phyloP scores from a whole-genome alignment of 306 rosid species.

The Geum urbanum region DNA sequence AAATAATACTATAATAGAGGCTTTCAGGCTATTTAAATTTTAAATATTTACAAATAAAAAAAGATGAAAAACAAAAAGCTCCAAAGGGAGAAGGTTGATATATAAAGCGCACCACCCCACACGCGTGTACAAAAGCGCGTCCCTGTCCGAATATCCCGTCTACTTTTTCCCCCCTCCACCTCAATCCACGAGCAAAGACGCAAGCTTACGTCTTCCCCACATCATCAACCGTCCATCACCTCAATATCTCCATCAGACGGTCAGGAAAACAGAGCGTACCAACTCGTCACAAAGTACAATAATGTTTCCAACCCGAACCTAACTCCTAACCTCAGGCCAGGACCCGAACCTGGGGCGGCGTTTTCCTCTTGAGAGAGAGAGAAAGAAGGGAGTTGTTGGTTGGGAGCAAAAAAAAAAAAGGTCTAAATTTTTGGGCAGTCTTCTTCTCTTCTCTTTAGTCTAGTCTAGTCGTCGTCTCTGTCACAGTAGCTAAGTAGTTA shows the following conservation, averaged over 20 bases:
- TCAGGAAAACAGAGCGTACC: too few species aligned
- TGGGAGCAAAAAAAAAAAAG: conserved; percentile 13
- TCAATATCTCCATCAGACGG: background rate
- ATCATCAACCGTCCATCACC: conserved; percentile 3
- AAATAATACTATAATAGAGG: too few species aligned
- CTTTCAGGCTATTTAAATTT: too few species aligned
- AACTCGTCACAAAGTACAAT: background rate
- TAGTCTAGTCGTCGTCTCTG: background rate
- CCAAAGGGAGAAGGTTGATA: background rate
- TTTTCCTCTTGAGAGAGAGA: conserved; percentile 5
- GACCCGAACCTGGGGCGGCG: conserved; percentile 15
- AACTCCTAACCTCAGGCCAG: conserved; percentile 3
- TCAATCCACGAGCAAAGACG: conserved; percentile 4
- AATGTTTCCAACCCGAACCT: background rate
- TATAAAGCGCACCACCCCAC: conserved; percentile 7
- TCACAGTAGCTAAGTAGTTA: background rate
- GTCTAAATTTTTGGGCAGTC: conserved; percentile 2
- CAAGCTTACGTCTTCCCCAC: background rate
- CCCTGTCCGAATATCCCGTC: conserved; percentile 28
- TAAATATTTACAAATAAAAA: background rate
- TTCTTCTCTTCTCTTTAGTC: background rate
- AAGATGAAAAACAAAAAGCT: background rate
- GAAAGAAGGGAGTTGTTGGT: background rate
- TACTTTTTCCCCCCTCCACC: background rate
- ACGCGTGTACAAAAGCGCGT: conserved; percentile 29